Conservation (phyloP, 306 rosid species). For the Vigna reflexopilosa region DNA sequence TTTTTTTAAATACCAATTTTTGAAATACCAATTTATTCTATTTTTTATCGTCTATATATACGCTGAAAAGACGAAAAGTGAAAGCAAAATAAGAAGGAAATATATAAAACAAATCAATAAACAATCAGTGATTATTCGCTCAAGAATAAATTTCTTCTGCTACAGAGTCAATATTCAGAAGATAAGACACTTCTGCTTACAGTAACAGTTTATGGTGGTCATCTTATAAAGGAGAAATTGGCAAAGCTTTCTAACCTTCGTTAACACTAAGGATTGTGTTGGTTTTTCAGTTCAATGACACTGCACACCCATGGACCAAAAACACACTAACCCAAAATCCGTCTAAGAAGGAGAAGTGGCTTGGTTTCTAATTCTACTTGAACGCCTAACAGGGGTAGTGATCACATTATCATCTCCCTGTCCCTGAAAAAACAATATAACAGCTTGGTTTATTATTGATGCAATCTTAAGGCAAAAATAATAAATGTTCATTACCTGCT, state of each 20-base stretch:
- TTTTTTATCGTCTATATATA: no score
- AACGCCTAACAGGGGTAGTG: constrained; percentile 94
- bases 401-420: constrained; percentile 58
- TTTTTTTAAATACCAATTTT: no score
- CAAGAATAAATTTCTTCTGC: constrained; percentile 7
- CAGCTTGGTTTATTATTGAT: not conserved
- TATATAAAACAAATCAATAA: not conserved
- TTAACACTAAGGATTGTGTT: not conserved
- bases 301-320: not conserved
- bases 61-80: no score
- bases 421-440: constrained; percentile 51
- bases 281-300: constrained; percentile 14
- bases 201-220: not conserved
- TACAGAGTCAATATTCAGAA: constrained; percentile 42
- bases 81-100: not conserved
- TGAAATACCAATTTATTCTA: no score
- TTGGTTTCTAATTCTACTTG: constrained; percentile 68
- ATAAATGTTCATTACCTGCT: constrained; percentile 48
- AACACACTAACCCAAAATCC: not conserved
- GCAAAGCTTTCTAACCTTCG: constrained; percentile 43
- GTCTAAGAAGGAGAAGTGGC: constrained; percentile 60
- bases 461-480: not conserved
- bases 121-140: not conserved
- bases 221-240: constrained; percentile 34
- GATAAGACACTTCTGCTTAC: constrained; percentile 47